Percentiles rank a stretch among this genome's conserved stretches.
Conservation (phyloP, 257 asterid genomes). For the Craterostigma plantagineum region DNA sequence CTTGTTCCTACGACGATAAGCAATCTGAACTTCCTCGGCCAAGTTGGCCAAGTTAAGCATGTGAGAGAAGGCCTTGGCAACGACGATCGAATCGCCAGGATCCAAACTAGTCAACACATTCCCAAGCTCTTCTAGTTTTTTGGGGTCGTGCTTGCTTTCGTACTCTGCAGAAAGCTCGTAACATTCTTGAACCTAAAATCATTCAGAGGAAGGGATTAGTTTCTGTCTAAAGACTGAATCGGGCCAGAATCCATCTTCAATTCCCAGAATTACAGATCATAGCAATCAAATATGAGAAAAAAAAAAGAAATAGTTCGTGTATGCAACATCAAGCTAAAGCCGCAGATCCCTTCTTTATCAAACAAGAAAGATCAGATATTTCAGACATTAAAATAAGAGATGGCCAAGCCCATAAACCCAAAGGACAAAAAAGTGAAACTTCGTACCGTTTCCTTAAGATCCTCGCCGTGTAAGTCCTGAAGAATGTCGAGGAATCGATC, state of each 20-base stretch:
- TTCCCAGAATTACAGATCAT: not conserved
- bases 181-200: slow-evolving; percentile 66
- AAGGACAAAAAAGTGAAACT: slow-evolving; percentile 3
- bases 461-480: slow-evolving; percentile 83
- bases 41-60: slow-evolving; percentile 87
- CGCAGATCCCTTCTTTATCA: too few relatives aligned
- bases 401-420: not conserved
- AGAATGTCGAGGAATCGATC: slow-evolving; percentile 91
- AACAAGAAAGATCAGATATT: too few relatives aligned
- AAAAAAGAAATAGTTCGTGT: too few relatives aligned
- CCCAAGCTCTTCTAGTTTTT: slow-evolving; percentile 88
- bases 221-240: not conserved
- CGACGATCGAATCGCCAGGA: slow-evolving; percentile 89
- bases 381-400: too few relatives aligned
- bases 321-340: too few relatives aligned
- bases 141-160: slow-evolving; percentile 49
- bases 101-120: slow-evolving; percentile 71
- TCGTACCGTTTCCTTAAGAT: slow-evolving; percentile 71
- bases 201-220: not conserved
- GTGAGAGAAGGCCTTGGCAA: slow-evolving; percentile 78
- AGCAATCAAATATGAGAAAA: too few relatives aligned
- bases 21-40: slow-evolving; percentile 97
- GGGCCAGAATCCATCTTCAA: not conserved
- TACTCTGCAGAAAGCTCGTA: slow-evolving; percentile 88
- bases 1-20: slow-evolving; percentile 70